A percentile compares a stretch with the other conserved stretches of the same genome.
Evolutionary conservation across 176 grass and related monocot species (phyloP).

Genomic region (Leersia perrieri): DNA sequence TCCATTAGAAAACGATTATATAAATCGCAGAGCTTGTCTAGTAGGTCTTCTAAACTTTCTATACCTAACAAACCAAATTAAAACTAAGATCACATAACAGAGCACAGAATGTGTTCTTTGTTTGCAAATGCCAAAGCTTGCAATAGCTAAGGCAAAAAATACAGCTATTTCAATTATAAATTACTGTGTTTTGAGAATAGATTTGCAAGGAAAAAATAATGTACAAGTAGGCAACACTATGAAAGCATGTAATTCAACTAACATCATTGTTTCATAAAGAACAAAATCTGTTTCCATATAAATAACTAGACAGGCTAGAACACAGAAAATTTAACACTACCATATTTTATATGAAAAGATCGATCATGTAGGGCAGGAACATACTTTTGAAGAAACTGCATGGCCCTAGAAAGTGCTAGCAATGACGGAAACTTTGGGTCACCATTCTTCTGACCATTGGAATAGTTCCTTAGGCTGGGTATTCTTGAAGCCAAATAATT

Average conservation of each 20-base stretch:
- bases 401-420: slow-evolving; percentile 73
- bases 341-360: slow-evolving; percentile 2
- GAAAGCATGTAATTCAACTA: background rate
- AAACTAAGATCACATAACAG: background rate
- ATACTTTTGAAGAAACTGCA: slow-evolving; percentile 81
- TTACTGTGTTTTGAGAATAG: background rate
- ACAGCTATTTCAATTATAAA: background rate
- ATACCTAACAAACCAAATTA: slow-evolving; percentile 5
- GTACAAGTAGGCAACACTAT: background rate
- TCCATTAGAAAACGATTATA: background rate
- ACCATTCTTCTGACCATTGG: slow-evolving; percentile 61
- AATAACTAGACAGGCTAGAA: background rate
- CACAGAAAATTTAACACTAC: background rate
- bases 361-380: slow-evolving; percentile 8
- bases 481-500: slow-evolving; percentile 84
- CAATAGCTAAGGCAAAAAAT: background rate
- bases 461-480: slow-evolving; percentile 55
- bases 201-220: background rate
- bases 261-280: background rate
- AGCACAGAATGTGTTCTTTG: background rate
- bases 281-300: background rate
- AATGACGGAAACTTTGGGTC: slow-evolving; percentile 54
- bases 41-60: background rate
- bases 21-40: slow-evolving; percentile 7
- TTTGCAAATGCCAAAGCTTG: background rate